Evolutionary conservation across 257 asterid species (phyloP).

Genomic region (Solanum bulbocastanum): DNA sequence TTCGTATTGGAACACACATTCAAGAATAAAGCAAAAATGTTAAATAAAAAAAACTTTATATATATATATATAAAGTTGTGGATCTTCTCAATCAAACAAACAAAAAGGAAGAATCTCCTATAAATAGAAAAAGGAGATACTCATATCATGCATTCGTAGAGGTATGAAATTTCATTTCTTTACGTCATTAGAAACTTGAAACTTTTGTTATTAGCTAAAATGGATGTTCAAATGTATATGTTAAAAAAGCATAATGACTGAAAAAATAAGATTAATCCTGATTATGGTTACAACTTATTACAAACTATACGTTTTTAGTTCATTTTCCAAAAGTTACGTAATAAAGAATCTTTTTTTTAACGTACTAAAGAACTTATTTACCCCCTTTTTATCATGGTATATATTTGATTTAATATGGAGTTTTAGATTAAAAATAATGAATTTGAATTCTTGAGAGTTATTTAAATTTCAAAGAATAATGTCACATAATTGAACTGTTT

Average conservation of each 20-base stretch:
- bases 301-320: not conserved
- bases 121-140: not conserved
- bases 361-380: not conserved
- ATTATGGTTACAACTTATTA: not conserved
- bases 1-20: not conserved
- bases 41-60: too few relatives aligned
- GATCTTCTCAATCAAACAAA: not conserved
- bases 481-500: not conserved
- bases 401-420: not conserved
- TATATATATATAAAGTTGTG: not conserved
- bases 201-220: not conserved
- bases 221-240: not conserved
- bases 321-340: not conserved
- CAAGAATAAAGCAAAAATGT: not conserved
- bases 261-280: not conserved
- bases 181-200: not conserved
- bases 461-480: not conserved
- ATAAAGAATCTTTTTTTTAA: not conserved
- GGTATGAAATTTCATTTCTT: not conserved
- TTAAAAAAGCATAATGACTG: not conserved
- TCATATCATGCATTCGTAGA: not conserved
- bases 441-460: not conserved
- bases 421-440: not conserved
- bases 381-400: not conserved
- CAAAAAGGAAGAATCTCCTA: not conserved